Base-by-base conservation (phyloP, 2,329 filamentous ascomycete species). In the Bipolaris cookei region DNA sequence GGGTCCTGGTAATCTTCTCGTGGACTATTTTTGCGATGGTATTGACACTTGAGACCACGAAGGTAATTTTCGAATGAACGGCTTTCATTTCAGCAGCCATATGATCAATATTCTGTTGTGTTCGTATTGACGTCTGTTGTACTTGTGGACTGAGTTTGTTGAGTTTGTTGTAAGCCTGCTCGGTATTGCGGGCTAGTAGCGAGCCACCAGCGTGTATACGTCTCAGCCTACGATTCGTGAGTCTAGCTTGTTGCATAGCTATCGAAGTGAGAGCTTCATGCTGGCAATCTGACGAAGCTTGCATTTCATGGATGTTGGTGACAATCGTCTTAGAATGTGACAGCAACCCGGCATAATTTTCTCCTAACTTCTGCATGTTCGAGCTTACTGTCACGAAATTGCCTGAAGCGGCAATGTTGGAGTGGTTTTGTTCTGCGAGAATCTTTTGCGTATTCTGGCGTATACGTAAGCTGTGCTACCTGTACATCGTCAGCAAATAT, bases 381-480 rank as follows among this genome's bases (percentile, higher is more conserved):
- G 21, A 32, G 16, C 41, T 13, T 2, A 49, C n/a, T 6, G n/a
- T 18, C 13, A n/a, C 35, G 7, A 49, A 13, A 18, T 30, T 23
- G 13, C 4, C 32, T 8, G 46, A 41, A 6, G 35, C n/a, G 3
- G 21, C 6, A 6, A 14, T 23, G 16, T 39, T 10, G 7, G 21
- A 41, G 7, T n/a, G n/a, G 23, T 23, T 25, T 30, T 49, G 46
- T 20, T 30, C 20, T 13, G 14, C 20, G n/a, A 49, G 21, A 10
- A 49, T 49, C 3, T 30, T 39, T 20, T 39, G 25, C 14, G 38
- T 43, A 43, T 51, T 38, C 13, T 51, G 10, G 6, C 28, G 48
- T 11, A 51, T 34, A 18, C 38, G 48, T n/a, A 51, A 21, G 28
- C 28, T 41, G 11, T 51, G 48, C 23, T 43, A 30, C 8, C 48